Evolutionary conservation across 2,329 filamentous ascomycete species (phyloP).

Genomic region (Sporothrix curviconia): DNA sequence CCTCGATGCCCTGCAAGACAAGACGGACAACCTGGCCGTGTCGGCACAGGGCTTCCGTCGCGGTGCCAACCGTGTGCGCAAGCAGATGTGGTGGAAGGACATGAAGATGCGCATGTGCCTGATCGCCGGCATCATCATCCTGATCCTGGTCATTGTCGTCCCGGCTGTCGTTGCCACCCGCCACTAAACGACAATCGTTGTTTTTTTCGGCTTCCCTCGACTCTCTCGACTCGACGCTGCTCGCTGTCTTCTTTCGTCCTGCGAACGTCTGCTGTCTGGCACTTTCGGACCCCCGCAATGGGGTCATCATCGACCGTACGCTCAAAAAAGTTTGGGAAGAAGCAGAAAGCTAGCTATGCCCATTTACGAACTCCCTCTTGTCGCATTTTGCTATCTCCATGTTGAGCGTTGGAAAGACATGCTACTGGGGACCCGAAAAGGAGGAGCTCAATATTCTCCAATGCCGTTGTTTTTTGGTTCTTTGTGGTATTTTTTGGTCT

Average conservation of each 20-base stretch:
- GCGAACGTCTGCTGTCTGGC: not conserved
- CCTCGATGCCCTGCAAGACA: slow-evolving; percentile 82
- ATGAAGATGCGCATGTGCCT: slow-evolving; percentile 99
- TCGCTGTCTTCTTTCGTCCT: not conserved
- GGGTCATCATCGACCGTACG: not conserved
- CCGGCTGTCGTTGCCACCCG: slow-evolving; percentile 49
- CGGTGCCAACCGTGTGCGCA: slow-evolving; percentile 91
- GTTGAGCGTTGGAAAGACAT: slow-evolving; percentile 8
- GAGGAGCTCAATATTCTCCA: not conserved
- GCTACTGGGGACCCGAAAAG: not conserved
- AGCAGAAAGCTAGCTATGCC: not conserved
- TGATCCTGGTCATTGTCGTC: slow-evolving; percentile 90
- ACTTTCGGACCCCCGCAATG: too few species aligned
- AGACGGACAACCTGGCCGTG: slow-evolving; percentile 87
- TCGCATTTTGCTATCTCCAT: not conserved
- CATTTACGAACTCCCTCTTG: not conserved
- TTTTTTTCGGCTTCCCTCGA: not conserved
- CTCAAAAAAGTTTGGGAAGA: too few species aligned
- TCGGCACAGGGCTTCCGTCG: slow-evolving; percentile 94
- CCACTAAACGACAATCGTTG: not conserved
- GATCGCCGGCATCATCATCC: slow-evolving; percentile 80
- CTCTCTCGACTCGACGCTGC: not conserved
- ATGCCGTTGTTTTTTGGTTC: not conserved
- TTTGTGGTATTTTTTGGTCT: not conserved
- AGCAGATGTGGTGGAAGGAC: slow-evolving; percentile 99